Percentiles rank a stretch among this genome's conserved stretches.
Conservation (phyloP, 768 basidiomycete species). For the Lyophyllum decastes region DNA sequence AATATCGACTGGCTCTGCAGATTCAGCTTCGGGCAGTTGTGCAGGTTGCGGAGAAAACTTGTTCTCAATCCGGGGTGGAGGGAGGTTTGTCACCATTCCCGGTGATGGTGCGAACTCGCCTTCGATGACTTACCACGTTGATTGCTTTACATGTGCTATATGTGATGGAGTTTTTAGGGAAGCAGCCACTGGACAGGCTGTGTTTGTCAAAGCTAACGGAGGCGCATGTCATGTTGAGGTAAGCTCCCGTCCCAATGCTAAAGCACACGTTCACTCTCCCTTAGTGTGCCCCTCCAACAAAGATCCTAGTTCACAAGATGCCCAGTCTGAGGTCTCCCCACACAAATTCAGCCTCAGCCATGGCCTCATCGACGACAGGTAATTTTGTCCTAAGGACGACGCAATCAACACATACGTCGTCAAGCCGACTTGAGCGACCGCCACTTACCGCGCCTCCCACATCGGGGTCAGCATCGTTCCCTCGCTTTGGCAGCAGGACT, state of each 20-base stretch:
- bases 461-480: conserved; percentile 29
- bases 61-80: conserved; percentile 56
- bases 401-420: conserved; percentile 26
- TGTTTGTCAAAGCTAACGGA: conserved; percentile 66
- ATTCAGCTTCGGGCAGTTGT: conserved; percentile 48
- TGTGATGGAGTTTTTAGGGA: conserved; percentile 70
- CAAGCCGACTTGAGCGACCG: conserved; percentile 42
- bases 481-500: conserved; percentile 62
- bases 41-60: conserved; percentile 60
- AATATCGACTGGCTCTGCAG: conserved; percentile 4
- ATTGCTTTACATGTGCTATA: conserved; percentile 74
- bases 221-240: conserved; percentile 74
- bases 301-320: conserved; percentile 38
- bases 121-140: conserved; percentile 68
- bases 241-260: background rate
- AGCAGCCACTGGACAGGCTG: conserved; percentile 57
- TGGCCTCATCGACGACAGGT: conserved; percentile 8
- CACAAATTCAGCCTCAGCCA: conserved; percentile 12
- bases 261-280: background rate
- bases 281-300: conserved; percentile 48
- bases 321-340: conserved; percentile 24
- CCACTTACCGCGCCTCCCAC: conserved; percentile 37
- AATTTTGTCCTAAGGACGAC: conserved; percentile 8
- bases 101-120: conserved; percentile 45
- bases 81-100: conserved; percentile 74